phyloP scores from a whole-genome alignment of 2,329 filamentous ascomycete species.

The Trichocomaceae sp. region DNA sequence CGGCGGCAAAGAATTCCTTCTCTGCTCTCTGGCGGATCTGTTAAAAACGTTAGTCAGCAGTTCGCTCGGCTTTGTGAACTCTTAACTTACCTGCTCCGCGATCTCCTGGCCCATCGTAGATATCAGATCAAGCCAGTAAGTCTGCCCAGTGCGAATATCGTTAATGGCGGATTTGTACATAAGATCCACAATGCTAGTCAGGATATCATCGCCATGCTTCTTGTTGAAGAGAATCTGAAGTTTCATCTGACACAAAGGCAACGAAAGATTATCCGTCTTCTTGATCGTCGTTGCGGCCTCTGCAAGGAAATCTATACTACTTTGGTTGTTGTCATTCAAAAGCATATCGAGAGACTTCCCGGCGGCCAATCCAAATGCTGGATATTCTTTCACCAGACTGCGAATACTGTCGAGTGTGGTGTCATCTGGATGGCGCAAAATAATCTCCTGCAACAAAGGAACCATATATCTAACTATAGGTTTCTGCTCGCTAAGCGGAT shows the following conservation, averaged over 20 bases:
- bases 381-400: slow-evolving; percentile 23
- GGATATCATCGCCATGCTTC: slow-evolving; percentile 22
- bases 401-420: slow-evolving; percentile 25
- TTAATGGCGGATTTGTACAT: slow-evolving; percentile 36
- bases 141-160: slow-evolving; percentile 27
- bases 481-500: slow-evolving; percentile 7
- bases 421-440: slow-evolving; percentile 28
- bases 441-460: slow-evolving; percentile 27
- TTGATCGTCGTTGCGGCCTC: slow-evolving; percentile 31
- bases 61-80: neutral
- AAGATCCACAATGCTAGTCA: slow-evolving; percentile 30
- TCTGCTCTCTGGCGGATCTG: slow-evolving; percentile 38
- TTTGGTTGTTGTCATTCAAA: slow-evolving; percentile 22
- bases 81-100: slow-evolving; percentile 27
- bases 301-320: slow-evolving; percentile 19
- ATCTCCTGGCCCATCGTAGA: slow-evolving; percentile 33
- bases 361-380: slow-evolving; percentile 22
- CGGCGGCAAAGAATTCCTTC: slow-evolving; percentile 33
- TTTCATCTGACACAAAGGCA: slow-evolving; percentile 39
- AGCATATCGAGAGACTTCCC: slow-evolving; percentile 29
- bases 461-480: slow-evolving; percentile 22
- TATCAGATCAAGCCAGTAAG: slow-evolving; percentile 36
- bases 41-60: slow-evolving; percentile 13
- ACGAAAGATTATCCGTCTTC: slow-evolving; percentile 37
- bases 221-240: slow-evolving; percentile 35